Conservation (phyloP, 2,329 filamentous ascomycete species). For the Apiospora saccharicola region DNA sequence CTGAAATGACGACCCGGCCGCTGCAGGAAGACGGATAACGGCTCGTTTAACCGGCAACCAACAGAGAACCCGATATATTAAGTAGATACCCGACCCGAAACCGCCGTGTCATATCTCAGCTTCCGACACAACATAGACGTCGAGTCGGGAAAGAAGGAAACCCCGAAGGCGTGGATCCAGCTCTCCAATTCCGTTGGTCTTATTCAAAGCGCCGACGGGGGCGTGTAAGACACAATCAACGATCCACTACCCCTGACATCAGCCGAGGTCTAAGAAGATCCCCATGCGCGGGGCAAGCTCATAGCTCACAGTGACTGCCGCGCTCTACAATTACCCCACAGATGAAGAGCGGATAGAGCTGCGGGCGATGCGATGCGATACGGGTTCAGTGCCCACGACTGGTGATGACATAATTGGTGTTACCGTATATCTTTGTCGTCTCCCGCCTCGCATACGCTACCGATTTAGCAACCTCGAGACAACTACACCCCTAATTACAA, state of each 20-base stretch:
- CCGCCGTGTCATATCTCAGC: neutral
- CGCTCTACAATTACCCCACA: neutral
- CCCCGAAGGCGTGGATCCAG: neutral
- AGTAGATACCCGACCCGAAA: neutral
- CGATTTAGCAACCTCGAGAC: neutral
- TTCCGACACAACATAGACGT: neutral
- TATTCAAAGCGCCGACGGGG: neutral
- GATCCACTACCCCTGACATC: neutral
- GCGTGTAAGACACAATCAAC: neutral
- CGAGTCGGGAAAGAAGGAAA: too few species aligned
- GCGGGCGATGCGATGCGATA: neutral
- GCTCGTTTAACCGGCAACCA: neutral
- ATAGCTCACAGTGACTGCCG: neutral
- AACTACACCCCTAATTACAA: constrained; percentile 3
- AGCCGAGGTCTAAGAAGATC: neutral
- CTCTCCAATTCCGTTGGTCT: neutral
- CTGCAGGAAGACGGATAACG: neutral
- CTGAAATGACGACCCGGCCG: neutral
- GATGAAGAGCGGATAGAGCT: neutral
- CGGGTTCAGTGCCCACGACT: neutral
- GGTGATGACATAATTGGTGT: neutral
- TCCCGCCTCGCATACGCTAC: neutral
- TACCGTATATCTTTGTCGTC: neutral
- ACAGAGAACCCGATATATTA: neutral
- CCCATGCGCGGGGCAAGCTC: neutral